Percentiles rank a stretch among this genome's conserved stretches.
Conservation (phyloP, 768 basidiomycete genomes). For the Lactarius hatsudake region DNA sequence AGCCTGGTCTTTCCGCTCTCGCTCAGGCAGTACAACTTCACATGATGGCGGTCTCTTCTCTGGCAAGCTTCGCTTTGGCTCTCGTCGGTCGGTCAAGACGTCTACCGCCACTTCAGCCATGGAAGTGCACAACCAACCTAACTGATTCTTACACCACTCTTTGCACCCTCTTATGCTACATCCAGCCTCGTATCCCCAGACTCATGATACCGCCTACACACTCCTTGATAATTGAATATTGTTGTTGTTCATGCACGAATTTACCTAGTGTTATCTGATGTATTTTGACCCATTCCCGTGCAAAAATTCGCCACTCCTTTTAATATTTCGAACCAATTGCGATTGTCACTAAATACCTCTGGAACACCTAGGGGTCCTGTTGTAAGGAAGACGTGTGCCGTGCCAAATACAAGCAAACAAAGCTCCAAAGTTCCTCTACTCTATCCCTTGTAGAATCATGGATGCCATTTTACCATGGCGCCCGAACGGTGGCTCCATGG, state of each 20-base stretch:
- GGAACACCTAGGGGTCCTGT: not conserved
- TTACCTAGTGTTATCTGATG: conserved; percentile 22
- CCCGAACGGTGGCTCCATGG: conserved; percentile 17
- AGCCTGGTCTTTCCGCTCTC: conserved; percentile 83
- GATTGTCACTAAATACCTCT: conserved; percentile 8
- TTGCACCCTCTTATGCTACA: not conserved
- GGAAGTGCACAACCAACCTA: conserved; percentile 15
- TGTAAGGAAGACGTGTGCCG: not conserved
- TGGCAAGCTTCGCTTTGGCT: conserved; percentile 72
- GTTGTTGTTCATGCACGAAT: conserved; percentile 24
- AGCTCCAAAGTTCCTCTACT: not conserved
- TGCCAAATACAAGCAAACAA: not conserved
- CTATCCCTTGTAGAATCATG: not conserved
- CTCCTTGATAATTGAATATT: conserved; percentile 26
- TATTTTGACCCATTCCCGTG: conserved; percentile 14
- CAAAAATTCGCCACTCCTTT: conserved; percentile 19
- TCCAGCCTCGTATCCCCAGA: conserved; percentile 6
- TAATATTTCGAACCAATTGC: conserved; percentile 6
- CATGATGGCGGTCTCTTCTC: conserved; percentile 71
- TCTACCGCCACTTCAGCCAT: conserved; percentile 22
- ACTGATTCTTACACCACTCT: conserved; percentile 3
- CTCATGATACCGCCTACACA: conserved; percentile 24
- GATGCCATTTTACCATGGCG: conserved; percentile 22
- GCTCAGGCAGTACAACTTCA: conserved; percentile 69
- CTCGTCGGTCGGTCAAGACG: conserved; percentile 53